Evolutionary conservation across 2,329 filamentous ascomycete species (phyloP).

Genomic region (Penicillium sp.): DNA sequence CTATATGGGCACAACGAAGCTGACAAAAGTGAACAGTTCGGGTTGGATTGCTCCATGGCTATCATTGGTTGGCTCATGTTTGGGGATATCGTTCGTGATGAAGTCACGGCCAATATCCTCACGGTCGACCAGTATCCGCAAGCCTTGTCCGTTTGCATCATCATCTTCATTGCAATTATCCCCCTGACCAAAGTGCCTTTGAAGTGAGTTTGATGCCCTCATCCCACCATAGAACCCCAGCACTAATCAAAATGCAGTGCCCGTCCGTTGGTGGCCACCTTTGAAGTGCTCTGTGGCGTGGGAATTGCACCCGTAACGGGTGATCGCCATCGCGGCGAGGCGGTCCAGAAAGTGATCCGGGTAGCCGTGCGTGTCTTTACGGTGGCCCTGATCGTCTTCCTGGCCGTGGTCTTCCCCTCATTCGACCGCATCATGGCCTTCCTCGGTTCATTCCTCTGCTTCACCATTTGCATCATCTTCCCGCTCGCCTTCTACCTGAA

Average conservation of each 20-base stretch:
- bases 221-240: not conserved
- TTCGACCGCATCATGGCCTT: slow-evolving; percentile 93
- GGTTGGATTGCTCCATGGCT: slow-evolving; percentile 79
- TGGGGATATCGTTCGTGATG: slow-evolving; percentile 81
- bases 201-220: slow-evolving; percentile 52
- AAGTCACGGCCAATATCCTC: slow-evolving; percentile 89
- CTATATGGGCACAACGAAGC: not conserved
- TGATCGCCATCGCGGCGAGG: slow-evolving; percentile 36
- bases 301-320: slow-evolving; percentile 49
- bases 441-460: slow-evolving; percentile 86
- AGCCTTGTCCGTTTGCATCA: slow-evolving; percentile 73
- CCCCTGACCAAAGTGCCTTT: slow-evolving; percentile 94
- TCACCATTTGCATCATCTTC: slow-evolving; percentile 90
- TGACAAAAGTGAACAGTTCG: slow-evolving; percentile 54
- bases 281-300: slow-evolving; percentile 78
- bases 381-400: slow-evolving; percentile 70
- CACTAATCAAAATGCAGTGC: slow-evolving; percentile 50
- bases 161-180: slow-evolving; percentile 86
- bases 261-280: slow-evolving; percentile 81
- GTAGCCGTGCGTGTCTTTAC: slow-evolving; percentile 65
- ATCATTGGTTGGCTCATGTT: slow-evolving; percentile 92
- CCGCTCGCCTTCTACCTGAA: slow-evolving; percentile 88
- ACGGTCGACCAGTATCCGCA: slow-evolving; percentile 71
- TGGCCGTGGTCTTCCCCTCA: slow-evolving; percentile 72
- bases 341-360: slow-evolving; percentile 60